These are phyloP conservation scores for Trifolium pratense DNA, from an alignment of 306 rosid genomes.

Conservation along the genomic window DNA sequence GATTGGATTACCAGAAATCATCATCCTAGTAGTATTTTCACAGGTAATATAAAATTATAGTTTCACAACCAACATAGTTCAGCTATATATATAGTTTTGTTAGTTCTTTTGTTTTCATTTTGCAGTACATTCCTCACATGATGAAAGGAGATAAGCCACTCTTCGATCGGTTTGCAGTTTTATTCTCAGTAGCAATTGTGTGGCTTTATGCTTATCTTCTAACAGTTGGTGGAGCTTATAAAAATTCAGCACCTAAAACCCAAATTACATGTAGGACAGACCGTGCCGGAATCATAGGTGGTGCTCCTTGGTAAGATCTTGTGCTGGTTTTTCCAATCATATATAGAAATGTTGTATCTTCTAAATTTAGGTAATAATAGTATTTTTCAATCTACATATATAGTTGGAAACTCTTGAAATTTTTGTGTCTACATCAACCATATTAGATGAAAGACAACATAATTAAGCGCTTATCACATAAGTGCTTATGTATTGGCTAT, in stretches of 20 bases:
- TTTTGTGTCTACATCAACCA: too few species aligned
- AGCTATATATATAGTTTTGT: not conserved
- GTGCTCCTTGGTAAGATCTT: conserved; percentile 73
- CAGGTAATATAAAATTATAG: conserved; percentile 36
- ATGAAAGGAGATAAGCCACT: conserved; percentile 46
- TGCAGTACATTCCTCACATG: conserved; percentile 53
- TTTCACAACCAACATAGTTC: not conserved
- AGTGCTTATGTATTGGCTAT: not conserved
- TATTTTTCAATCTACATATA: too few species aligned
- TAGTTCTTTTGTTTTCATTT: not conserved
- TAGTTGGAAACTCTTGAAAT: too few species aligned
- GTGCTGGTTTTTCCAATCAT: not conserved
- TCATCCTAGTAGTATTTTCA: conserved; percentile 63
- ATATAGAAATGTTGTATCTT: not conserved
- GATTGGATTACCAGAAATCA: conserved; percentile 91
- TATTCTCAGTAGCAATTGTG: conserved; percentile 47
- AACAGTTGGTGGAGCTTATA: conserved; percentile 48
- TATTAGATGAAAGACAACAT: too few species aligned
- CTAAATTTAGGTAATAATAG: not conserved
- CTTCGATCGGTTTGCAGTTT: conserved; percentile 46
- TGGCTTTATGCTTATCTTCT: conserved; percentile 53
- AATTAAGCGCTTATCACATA: too few species aligned
- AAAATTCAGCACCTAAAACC: conserved; percentile 46
- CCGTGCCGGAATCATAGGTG: conserved; percentile 47
- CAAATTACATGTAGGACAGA: conserved; percentile 50